Conservation (phyloP, 2,329 filamentous ascomycete genomes). For the Thermoascus crustaceus region DNA sequence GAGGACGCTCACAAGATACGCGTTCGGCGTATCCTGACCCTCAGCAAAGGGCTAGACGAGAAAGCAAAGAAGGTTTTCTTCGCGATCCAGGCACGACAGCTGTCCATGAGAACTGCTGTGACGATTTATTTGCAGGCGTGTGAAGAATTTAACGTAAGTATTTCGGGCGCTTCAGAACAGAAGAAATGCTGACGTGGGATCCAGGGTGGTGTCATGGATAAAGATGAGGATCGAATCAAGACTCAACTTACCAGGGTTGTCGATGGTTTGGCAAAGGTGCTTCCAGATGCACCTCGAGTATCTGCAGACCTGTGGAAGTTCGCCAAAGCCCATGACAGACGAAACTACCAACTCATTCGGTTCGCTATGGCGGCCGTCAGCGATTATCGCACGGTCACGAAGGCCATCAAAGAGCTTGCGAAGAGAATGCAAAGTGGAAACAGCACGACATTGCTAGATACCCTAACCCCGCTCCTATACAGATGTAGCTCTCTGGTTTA, state of each 20-base stretch:
- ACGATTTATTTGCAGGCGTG: conserved; percentile 73
- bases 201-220: conserved; percentile 64
- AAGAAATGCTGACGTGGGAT: conserved; percentile 8
- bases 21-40: conserved; percentile 72
- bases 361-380: conserved; percentile 78
- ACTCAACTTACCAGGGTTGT: conserved; percentile 64
- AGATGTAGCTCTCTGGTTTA: conserved; percentile 77
- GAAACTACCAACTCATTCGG: conserved; percentile 79
- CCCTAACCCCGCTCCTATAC: conserved; percentile 73
- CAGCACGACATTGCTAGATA: conserved; percentile 62
- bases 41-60: conserved; percentile 69
- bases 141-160: conserved; percentile 65
- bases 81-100: conserved; percentile 70
- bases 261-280: conserved; percentile 61
- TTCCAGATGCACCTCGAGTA: conserved; percentile 67
- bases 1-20: conserved; percentile 55
- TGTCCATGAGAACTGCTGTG: conserved; percentile 63
- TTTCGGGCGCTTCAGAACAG: not conserved
- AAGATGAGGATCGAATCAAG: conserved; percentile 58
- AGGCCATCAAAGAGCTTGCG: conserved; percentile 81
- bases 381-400: conserved; percentile 84
- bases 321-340: conserved; percentile 80
- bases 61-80: conserved; percentile 83
- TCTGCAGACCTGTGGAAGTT: conserved; percentile 79
- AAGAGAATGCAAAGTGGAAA: conserved; percentile 65